Base-by-base conservation (phyloP, 768 basidiomycete genomes). In the Rhodotorula diobovata region DNA sequence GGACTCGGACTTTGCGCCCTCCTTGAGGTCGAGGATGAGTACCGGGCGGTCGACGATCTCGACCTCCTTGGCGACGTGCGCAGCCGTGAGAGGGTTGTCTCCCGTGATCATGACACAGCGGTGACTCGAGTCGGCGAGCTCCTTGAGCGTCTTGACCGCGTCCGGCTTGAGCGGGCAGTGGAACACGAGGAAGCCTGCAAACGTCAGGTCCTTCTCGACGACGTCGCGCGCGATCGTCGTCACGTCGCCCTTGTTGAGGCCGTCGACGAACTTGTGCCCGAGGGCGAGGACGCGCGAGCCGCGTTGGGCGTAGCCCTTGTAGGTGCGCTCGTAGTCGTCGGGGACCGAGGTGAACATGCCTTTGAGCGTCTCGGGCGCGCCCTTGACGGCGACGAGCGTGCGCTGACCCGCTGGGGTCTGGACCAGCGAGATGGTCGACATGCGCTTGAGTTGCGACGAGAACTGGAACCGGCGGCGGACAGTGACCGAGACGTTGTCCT, bases 51-150 rank as follows among this genome's bases (percentile, higher is more conserved):
- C 96, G 30, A 99, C 89, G 71, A 98, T 98, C 78, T 99, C 95
- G 15, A 99, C 96, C 78, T 95, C 93, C 35, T 86, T 86, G 28
- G 96, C 96, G 56, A 99, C 94, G 79, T 98, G 96, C 1, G 91
- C 88, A 15, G 96, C 96, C 0, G 96, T 99, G 63, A 99, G 82
- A 15, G 96, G 96, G 80, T 98, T 98, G 80, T 99, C 96, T 48
- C 96, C 96, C 57, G 96, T 99, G 73, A 99, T 99, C 96, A 99
- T 99, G 67, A 98, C 84, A 79, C 96, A 98, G 93, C 96, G 86
- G 81, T 99, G 96, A 0, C 93, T 96, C 15, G 95, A 92, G 78
- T 98, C 95, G 6, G 89, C 88, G 63, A 99, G 84, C 91, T 95
- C 95, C 81, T 90, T 92, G 68, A 99, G 84, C 0, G 90, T 86